Base-by-base conservation (phyloP, 768 basidiomycete genomes). In the Naematelia encephala region DNA sequence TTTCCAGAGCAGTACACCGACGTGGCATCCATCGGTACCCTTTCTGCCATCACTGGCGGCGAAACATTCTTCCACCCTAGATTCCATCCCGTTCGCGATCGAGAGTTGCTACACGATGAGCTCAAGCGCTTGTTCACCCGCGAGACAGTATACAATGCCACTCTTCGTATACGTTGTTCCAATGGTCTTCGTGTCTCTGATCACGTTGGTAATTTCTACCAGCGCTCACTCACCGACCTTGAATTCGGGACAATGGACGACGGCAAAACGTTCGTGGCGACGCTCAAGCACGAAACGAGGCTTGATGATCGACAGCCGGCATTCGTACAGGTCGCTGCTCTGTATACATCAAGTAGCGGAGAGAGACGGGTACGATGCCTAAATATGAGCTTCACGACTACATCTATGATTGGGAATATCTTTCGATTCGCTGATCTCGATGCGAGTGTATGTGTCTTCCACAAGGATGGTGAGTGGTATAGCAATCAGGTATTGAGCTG, bases 391-490 rank as follows among this genome's bases (percentile, higher is more conserved):
- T 74, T 97, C 57, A 86, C 85, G 47, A 85, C 90, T 0, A 87
- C 85, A 1, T 83, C 86, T 39, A 78, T 98, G 62, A 90, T 91
- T n/a, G 90, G 86, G 8, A 92, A 88, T 72, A 86, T 98, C 11
- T 99, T 93, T 80, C 84, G 88, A 51, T 90, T 80, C 76, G 91
- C 91, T 12, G 96, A 99, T 77, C 82, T 91, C 80, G 93, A 98
- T 66, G 83, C 89, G 1, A 84, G 86, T 1, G 81, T 93, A 22
- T 82, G 84, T 44, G 80, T 87, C 74, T 77, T 91, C 60, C 80
- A 86, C 28, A 89, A 91, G 63, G 85, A 89, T 72, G 86, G 94
- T 91, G 61, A 68, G 83, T 71, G 3, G 1, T 5, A 1, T 51
- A 21, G 21, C 22, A 1, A 1, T 2, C 21, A 52, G 16, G 21